phyloP scores from a whole-genome alignment of 352 stramenopile genomes.

The Phytophthora rubi region DNA sequence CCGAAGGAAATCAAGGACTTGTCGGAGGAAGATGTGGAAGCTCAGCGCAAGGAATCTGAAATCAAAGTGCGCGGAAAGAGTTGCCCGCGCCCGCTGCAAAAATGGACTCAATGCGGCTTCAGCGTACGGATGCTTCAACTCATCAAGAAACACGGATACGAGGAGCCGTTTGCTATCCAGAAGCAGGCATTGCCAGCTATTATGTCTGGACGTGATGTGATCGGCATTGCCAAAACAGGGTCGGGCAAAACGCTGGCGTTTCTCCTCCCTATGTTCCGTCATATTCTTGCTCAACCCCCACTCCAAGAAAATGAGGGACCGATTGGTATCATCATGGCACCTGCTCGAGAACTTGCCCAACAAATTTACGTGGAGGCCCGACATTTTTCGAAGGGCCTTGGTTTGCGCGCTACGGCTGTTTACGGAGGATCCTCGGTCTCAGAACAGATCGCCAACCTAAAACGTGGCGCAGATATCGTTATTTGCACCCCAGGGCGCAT shows the following conservation, averaged over 20 bases:
- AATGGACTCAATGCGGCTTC: conserved; percentile 98
- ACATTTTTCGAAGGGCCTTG: conserved; percentile 94
- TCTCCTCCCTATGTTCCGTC: conserved; percentile 93
- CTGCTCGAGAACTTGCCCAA: conserved; percentile 97
- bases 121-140: conserved; percentile 95
- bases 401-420: conserved; percentile 94
- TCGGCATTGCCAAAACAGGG: conserved; percentile 99
- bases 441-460: conserved; percentile 99
- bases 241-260: conserved; percentile 93
- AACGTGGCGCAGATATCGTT: conserved; percentile 97
- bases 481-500: conserved; percentile 98
- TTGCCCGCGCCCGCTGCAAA: conserved; percentile 94
- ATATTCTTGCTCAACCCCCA: conserved; percentile 94
- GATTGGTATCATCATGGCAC: conserved; percentile 98
- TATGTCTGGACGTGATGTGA: conserved; percentile 99
- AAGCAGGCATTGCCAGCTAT: conserved; percentile 97
- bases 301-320: conserved; percentile 96
- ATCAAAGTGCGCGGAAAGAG: conserved; percentile 98
- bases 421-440: conserved; percentile 95
- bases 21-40: conserved; percentile 84
- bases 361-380: conserved; percentile 98
- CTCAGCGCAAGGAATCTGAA: conserved; percentile 88
- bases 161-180: conserved; percentile 98
- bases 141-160: conserved; percentile 94
- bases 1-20: conserved; percentile 93